phyloP scores from a whole-genome alignment of 2,329 filamentous ascomycete species.

The Clarireedia sp. region DNA sequence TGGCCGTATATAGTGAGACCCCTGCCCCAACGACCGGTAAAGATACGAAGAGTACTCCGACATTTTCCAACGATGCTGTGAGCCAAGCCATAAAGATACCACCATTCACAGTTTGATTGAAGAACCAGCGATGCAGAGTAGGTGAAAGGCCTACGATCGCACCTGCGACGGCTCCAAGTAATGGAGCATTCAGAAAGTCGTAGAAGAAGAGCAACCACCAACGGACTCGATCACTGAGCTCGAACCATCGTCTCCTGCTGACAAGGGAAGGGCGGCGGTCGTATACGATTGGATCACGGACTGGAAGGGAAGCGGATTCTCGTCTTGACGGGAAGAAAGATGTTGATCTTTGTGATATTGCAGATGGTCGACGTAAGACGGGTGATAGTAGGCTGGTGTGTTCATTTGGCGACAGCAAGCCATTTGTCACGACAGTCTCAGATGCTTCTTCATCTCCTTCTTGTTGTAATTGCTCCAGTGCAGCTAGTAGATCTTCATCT shows the following conservation, averaged over 20 bases:
- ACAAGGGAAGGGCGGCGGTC: slow-evolving; percentile 25
- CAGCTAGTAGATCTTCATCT: slow-evolving; percentile 12
- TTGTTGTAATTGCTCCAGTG: slow-evolving; percentile 20
- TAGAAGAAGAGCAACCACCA: slow-evolving; percentile 33
- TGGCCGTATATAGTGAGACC: slow-evolving; percentile 51
- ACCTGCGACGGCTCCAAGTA: slow-evolving; percentile 52
- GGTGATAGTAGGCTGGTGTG: slow-evolving; percentile 42
- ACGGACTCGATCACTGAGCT: slow-evolving; percentile 23
- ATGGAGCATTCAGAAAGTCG: slow-evolving; percentile 52
- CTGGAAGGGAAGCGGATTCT: slow-evolving; percentile 7
- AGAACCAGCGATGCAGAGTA: slow-evolving; percentile 52
- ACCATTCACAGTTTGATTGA: slow-evolving; percentile 47
- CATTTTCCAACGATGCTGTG: slow-evolving; percentile 51
- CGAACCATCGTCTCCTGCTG: slow-evolving; percentile 23
- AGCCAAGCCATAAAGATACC: slow-evolving; percentile 61
- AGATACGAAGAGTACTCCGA: slow-evolving; percentile 56
- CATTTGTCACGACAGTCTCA: slow-evolving; percentile 18
- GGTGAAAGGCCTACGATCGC: slow-evolving; percentile 52
- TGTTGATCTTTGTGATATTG: slow-evolving; percentile 7
- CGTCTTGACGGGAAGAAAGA: slow-evolving; percentile 28
- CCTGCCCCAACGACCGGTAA: slow-evolving; percentile 60
- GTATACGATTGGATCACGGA: slow-evolving; percentile 2
- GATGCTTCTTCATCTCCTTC: slow-evolving; percentile 3
- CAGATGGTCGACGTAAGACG: slow-evolving; percentile 14
- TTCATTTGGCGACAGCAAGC: slow-evolving; percentile 26